Evolutionary conservation across 148 eudicot genomes (phyloP).

Genomic region (Rhododendron mucronatum): DNA sequence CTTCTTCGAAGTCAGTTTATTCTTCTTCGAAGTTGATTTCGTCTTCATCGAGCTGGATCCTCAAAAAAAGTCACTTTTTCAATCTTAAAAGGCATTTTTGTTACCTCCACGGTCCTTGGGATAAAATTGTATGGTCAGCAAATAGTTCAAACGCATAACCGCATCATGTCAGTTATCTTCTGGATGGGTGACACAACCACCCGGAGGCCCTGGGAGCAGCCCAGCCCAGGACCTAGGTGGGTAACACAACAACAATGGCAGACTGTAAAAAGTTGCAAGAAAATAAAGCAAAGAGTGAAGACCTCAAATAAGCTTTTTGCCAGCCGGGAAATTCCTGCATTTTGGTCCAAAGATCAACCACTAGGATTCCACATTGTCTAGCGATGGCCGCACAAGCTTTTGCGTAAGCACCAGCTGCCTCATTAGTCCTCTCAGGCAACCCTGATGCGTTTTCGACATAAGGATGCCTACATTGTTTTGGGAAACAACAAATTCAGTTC

Average conservation of each 20-base stretch:
- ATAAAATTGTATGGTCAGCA: background rate
- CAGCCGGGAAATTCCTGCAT: conserved; percentile 72
- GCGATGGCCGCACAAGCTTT: conserved; percentile 67
- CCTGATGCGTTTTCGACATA: conserved; percentile 48
- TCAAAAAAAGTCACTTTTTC: too few relatives aligned
- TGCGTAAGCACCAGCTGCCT: conserved; percentile 69
- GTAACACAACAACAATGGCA: background rate
- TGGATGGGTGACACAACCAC: background rate
- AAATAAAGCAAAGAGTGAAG: background rate
- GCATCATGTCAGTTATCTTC: background rate
- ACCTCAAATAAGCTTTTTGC: conserved; percentile 59
- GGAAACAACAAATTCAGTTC: background rate
- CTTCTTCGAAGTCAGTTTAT: too few relatives aligned
- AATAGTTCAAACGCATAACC: background rate
- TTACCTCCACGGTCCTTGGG: too few relatives aligned
- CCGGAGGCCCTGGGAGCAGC: background rate
- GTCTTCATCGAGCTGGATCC: too few relatives aligned
- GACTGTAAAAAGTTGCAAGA: background rate
- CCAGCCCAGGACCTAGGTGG: background rate
- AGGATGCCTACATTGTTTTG: conserved; percentile 40
- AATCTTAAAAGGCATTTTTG: too few relatives aligned
- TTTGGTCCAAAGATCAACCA: conserved; percentile 67
- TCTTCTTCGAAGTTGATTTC: too few relatives aligned
- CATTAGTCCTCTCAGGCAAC: conserved; percentile 77
- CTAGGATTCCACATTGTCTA: conserved; percentile 38